phyloP scores from a whole-genome alignment of 2,329 filamentous ascomycete species.

The Chaetomium olivaceum region DNA sequence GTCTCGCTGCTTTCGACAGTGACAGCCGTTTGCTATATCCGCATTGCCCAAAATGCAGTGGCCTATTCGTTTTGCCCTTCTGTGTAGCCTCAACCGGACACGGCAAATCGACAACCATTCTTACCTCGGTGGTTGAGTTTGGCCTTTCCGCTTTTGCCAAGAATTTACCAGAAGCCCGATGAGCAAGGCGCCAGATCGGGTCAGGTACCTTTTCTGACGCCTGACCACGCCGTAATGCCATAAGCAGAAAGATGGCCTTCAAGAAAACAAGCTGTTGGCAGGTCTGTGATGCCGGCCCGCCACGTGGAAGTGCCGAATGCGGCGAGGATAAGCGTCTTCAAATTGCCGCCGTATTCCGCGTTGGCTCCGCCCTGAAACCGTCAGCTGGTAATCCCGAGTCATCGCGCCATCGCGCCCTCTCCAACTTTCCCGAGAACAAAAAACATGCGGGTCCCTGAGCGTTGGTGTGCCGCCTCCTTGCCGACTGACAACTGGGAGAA shows the following conservation, averaged over 20 bases:
- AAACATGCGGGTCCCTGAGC: conserved; percentile 5
- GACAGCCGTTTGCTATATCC: not conserved
- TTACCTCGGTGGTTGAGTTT: too few relatives aligned
- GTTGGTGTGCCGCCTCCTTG: not conserved
- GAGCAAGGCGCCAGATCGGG: not conserved
- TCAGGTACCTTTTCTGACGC: not conserved
- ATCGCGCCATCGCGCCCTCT: not conserved
- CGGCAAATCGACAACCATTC: too few relatives aligned
- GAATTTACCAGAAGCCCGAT: not conserved
- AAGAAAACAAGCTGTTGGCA: not conserved
- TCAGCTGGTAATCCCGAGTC: conserved; percentile 3
- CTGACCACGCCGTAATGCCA: not conserved
- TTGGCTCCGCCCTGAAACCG: conserved; percentile 15
- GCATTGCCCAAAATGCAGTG: not conserved
- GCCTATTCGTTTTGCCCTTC: too few relatives aligned
- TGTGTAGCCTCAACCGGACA: not conserved
- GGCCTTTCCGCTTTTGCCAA: not conserved
- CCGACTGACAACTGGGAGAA: not conserved
- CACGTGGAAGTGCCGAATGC: not conserved
- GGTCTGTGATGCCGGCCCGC: not conserved
- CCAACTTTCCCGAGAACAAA: conserved; percentile 3
- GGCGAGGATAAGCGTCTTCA: conserved; percentile 6
- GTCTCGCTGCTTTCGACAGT: too few relatives aligned
- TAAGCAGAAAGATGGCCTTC: not conserved
- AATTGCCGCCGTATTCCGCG: conserved; percentile 10